These are phyloP conservation scores for Neurospora sp. DNA, from an alignment of 2,329 filamentous ascomycete species.

Conservation along the genomic window DNA sequence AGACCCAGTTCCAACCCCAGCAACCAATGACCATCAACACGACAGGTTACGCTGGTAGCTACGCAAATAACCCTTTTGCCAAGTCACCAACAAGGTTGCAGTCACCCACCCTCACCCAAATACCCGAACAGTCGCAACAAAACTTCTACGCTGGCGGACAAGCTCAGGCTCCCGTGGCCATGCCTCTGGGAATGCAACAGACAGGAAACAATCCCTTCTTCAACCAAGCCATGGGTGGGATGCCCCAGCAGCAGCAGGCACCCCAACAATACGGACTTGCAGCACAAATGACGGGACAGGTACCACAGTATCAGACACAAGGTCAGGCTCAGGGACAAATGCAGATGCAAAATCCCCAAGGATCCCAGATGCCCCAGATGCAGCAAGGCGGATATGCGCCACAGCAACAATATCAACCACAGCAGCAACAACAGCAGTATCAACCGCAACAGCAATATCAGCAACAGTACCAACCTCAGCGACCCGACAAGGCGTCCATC, in stretches of 20 bases:
- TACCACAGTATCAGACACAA: constrained; percentile 7
- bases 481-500: constrained; percentile 63
- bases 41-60: constrained; percentile 22
- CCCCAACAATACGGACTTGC: constrained; percentile 11
- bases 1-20: constrained; percentile 20
- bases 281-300: constrained; percentile 11
- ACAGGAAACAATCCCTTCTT: constrained; percentile 25
- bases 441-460: constrained; percentile 23
- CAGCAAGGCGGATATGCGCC: neutral
- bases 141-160: constrained; percentile 25
- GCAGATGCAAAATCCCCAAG: neutral
- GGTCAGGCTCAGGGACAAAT: constrained; percentile 4
- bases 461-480: constrained; percentile 31
- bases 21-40: constrained; percentile 32
- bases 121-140: constrained; percentile 41
- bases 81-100: constrained; percentile 41
- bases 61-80: constrained; percentile 37
- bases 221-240: constrained; percentile 12
- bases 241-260: constrained; percentile 19
- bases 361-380: neutral
- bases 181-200: constrained; percentile 7
- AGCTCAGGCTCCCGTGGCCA: constrained; percentile 2
- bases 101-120: constrained; percentile 39
- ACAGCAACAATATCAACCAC: neutral
- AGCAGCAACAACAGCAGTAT: constrained; percentile 15